Evolutionary conservation across 2,329 filamentous ascomycete species (phyloP).

Genomic region (Verticillium nubilum): DNA sequence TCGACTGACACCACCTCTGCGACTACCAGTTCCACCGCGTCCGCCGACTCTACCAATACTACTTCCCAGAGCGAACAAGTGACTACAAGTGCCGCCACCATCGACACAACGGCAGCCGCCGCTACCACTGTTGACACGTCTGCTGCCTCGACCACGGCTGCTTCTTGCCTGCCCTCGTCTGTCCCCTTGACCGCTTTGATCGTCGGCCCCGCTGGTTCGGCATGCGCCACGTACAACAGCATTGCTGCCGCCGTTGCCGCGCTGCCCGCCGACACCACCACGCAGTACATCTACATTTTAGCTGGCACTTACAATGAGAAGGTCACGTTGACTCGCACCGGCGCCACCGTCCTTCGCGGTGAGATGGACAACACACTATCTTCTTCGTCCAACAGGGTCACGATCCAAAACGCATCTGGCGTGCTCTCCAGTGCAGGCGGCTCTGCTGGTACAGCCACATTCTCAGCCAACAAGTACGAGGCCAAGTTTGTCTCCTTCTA

Average conservation of each 20-base stretch:
- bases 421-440: slow-evolving; percentile 10
- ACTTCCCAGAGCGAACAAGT: neutral
- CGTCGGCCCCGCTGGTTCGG: slow-evolving; percentile 9
- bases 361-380: slow-evolving; percentile 35
- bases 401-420: slow-evolving; percentile 15
- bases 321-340: slow-evolving; percentile 40
- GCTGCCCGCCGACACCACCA: slow-evolving; percentile 32
- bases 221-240: slow-evolving; percentile 15
- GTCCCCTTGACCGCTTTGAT: slow-evolving; percentile 9
- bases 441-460: slow-evolving; percentile 16
- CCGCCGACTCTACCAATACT: neutral
- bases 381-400: slow-evolving; percentile 43
- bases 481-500: slow-evolving; percentile 21
- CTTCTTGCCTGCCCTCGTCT: slow-evolving; percentile 4
- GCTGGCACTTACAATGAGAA: slow-evolving; percentile 48
- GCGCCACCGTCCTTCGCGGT: slow-evolving; percentile 40
- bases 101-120: neutral
- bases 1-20: no score
- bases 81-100: neutral
- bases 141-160: slow-evolving; percentile 1
- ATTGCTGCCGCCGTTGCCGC: slow-evolving; percentile 42
- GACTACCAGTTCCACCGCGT: neutral
- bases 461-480: slow-evolving; percentile 20
- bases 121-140: neutral
- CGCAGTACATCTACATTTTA: slow-evolving; percentile 47